A percentile compares a stretch with the other conserved stretches of the same genome.
Evolutionary conservation across 75 land plant genomes (phyloP).

Genomic region (Picea glauca): DNA sequence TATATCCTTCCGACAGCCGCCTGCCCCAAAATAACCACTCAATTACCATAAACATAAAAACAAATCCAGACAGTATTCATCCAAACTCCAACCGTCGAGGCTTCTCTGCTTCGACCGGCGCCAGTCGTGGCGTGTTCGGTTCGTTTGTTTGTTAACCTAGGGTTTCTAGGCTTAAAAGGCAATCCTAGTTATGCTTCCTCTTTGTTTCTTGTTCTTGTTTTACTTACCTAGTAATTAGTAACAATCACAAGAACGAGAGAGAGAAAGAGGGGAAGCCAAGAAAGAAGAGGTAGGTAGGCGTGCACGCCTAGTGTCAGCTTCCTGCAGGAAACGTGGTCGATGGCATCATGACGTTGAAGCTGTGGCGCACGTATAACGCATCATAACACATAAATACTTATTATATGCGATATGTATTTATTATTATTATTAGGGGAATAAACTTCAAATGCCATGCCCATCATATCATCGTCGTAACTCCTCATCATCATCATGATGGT

Average conservation of each 20-base stretch:
- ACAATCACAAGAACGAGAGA: neutral
- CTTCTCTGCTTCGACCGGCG: neutral
- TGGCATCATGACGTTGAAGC: constrained; percentile 13
- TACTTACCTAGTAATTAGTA: neutral
- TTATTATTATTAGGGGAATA: no score
- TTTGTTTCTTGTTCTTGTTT: neutral
- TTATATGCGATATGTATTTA: no score
- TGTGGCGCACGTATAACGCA: constrained; percentile 15
- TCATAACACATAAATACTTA: neutral
- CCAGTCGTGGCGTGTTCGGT: constrained; percentile 1
- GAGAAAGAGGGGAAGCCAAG: neutral
- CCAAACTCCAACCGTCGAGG: neutral
- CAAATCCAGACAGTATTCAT: no score
- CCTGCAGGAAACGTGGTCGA: constrained; percentile 13
- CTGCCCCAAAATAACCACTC: neutral
- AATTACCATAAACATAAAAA: neutral
- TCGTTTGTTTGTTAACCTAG: neutral
- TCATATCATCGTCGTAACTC: no score
- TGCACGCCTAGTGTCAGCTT: constrained; percentile 12
- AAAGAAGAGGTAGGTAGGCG: constrained; percentile 8
- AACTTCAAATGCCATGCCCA: no score
- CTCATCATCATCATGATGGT: no score
- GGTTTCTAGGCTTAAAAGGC: neutral
- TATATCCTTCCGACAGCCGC: constrained; percentile 1
- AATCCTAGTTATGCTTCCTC: neutral